A percentile compares a stretch with the other conserved stretches of the same genome.
Evolutionary conservation across 1,284 basidiomycete species (phyloP).

Genomic region (Meira miltonrushii): DNA sequence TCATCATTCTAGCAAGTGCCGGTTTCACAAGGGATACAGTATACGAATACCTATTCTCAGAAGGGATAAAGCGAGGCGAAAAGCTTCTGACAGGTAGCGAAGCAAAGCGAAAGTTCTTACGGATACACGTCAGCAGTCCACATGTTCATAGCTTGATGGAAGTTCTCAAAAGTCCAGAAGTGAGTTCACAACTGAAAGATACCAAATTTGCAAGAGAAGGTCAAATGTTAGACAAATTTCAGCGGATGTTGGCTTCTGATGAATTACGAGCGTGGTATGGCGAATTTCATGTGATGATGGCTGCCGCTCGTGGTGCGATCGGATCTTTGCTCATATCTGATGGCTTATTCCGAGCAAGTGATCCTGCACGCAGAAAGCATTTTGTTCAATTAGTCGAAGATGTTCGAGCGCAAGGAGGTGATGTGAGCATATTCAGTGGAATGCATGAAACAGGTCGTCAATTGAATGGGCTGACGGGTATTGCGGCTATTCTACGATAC

Average conservation of each 20-base stretch:
- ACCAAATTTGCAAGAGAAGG: slow-evolving; percentile 97
- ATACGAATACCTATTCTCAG: slow-evolving; percentile 62
- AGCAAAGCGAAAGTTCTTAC: slow-evolving; percentile 77
- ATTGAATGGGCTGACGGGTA: slow-evolving; percentile 86
- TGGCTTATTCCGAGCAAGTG: slow-evolving; percentile 68
- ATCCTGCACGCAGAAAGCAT: slow-evolving; percentile 55
- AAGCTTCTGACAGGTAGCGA: slow-evolving; percentile 66
- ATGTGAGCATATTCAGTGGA: slow-evolving; percentile 92
- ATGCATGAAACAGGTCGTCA: slow-evolving; percentile 93
- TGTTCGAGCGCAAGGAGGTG: slow-evolving; percentile 79
- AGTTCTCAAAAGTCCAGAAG: slow-evolving; percentile 76
- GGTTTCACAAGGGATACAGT: slow-evolving; percentile 91
- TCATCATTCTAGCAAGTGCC: slow-evolving; percentile 91
- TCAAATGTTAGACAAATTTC: slow-evolving; percentile 47
- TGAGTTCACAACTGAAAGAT: slow-evolving; percentile 72
- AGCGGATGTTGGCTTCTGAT: slow-evolving; percentile 85
- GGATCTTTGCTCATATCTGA: slow-evolving; percentile 93
- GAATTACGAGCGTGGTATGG: slow-evolving; percentile 99
- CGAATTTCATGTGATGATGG: slow-evolving; percentile 83
- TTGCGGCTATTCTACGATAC: slow-evolving; percentile 92
- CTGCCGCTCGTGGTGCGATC: slow-evolving; percentile 86
- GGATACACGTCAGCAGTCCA: slow-evolving; percentile 83
- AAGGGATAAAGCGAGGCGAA: slow-evolving; percentile 65
- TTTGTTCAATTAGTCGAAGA: slow-evolving; percentile 86
- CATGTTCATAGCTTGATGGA: slow-evolving; percentile 95